These are phyloP conservation scores for Evansstolkia leycettana DNA, from an alignment of 495 filamentous ascomycete species.

Conservation along the genomic window DNA sequence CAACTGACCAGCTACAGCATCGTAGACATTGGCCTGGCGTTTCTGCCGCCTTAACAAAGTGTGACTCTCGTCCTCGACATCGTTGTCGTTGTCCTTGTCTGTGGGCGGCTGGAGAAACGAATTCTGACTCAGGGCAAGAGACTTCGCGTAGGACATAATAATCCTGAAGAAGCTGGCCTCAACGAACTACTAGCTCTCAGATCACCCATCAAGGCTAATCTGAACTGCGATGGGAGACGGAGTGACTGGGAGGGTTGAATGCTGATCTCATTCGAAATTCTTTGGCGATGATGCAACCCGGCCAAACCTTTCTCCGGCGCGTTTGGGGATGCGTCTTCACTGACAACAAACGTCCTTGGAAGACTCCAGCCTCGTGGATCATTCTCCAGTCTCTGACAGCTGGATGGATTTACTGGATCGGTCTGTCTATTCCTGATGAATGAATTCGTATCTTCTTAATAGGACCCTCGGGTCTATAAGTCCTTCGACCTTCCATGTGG, in stretches of 20 bases:
- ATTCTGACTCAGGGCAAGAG: slow-evolving; percentile 12
- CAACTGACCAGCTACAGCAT: slow-evolving; percentile 61
- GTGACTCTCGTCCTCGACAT: slow-evolving; percentile 1
- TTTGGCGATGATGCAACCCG: no score
- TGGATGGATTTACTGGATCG: no score
- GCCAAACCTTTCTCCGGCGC: no score
- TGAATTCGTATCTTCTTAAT: slow-evolving; percentile 70
- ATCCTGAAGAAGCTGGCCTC: not conserved
- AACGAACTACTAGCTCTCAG: no score
- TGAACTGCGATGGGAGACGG: no score
- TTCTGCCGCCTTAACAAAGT: slow-evolving; percentile 5
- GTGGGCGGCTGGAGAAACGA: slow-evolving; percentile 7
- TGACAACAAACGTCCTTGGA: no score
- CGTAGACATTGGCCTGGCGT: slow-evolving; percentile 51
- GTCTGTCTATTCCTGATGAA: slow-evolving; percentile 46
- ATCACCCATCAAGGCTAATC: no score
- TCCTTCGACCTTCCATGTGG: slow-evolving; percentile 47
- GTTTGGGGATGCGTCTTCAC: no score
- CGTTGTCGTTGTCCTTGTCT: slow-evolving; percentile 1
- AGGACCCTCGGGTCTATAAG: slow-evolving; percentile 53
- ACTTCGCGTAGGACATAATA: slow-evolving; percentile 13
- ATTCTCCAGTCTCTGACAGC: no score
- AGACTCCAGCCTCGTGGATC: no score
- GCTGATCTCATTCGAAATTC: no score
- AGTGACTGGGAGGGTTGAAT: no score